Percentiles rank a stretch among this genome's conserved stretches.
These are phyloP conservation scores for Suillus occidentalis DNA, from an alignment of 768 basidiomycete genomes.

Conservation along the genomic window DNA sequence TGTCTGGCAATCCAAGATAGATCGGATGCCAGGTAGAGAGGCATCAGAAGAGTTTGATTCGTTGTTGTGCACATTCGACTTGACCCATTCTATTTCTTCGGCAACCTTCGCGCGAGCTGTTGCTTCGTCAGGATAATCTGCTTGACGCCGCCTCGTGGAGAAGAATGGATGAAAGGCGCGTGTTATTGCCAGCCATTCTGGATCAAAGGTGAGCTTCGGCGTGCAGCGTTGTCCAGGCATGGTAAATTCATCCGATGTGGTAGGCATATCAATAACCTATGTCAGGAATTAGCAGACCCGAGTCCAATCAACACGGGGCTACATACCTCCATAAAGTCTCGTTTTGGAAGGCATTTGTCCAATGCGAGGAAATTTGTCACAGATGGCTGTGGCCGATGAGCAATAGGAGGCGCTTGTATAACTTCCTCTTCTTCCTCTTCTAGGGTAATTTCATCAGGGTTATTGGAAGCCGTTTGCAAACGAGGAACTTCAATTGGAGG, in stretches of 20 bases:
- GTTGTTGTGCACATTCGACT: constrained; percentile 46
- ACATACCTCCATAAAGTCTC: constrained; percentile 79
- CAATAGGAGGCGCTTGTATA: constrained; percentile 33
- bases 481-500: constrained; percentile 6
- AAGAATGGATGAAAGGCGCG: constrained; percentile 84
- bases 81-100: constrained; percentile 68
- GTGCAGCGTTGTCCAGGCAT: constrained; percentile 10
- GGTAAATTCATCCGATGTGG: constrained; percentile 15
- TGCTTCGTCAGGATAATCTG: constrained; percentile 56
- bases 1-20: constrained; percentile 56
- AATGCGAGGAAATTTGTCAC: constrained; percentile 84
- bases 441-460: constrained; percentile 54
- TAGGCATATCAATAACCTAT: constrained; percentile 70
- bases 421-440: constrained; percentile 48
- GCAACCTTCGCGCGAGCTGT: constrained; percentile 53
- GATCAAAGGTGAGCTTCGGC: constrained; percentile 68
- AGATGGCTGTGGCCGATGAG: constrained; percentile 13
- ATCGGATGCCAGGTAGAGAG: constrained; percentile 25
- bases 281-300: background rate
- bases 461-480: constrained; percentile 37
- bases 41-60: constrained; percentile 15
- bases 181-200: constrained; percentile 92
- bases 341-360: constrained; percentile 80
- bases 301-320: background rate
- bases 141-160: constrained; percentile 50